These are phyloP conservation scores for Penicillium sp. DNA, from an alignment of 2,329 filamentous ascomycete genomes.

Conservation along the genomic window DNA sequence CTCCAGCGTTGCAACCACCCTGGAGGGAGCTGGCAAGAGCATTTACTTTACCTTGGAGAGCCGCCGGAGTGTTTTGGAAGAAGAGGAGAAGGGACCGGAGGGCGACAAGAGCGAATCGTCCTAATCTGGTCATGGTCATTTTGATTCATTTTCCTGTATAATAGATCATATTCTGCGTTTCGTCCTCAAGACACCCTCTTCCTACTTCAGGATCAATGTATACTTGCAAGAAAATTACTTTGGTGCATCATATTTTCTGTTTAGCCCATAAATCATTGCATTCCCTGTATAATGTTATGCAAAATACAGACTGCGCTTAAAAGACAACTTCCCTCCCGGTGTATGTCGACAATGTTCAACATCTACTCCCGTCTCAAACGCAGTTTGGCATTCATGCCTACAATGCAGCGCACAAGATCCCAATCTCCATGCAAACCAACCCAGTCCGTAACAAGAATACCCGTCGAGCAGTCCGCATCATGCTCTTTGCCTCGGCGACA, in stretches of 20 bases:
- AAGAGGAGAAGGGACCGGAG: constrained; percentile 52
- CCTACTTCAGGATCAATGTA: constrained; percentile 20
- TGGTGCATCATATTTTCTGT: neutral
- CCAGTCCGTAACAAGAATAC: constrained; percentile 91
- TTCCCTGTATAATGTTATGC: neutral
- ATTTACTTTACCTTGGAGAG: constrained; percentile 87
- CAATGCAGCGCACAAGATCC: constrained; percentile 82
- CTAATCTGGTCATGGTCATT: constrained; percentile 15
- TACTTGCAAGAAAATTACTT: constrained; percentile 19
- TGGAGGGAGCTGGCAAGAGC: constrained; percentile 77
- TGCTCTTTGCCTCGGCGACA: constrained; percentile 52
- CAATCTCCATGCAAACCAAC: constrained; percentile 83
- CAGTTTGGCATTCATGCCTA: constrained; percentile 80
- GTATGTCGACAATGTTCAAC: neutral
- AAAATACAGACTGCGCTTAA: neutral
- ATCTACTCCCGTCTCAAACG: constrained; percentile 32
- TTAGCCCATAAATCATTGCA: neutral
- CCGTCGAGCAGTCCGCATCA: constrained; percentile 72
- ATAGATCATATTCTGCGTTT: constrained; percentile 32
- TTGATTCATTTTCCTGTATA: constrained; percentile 32
- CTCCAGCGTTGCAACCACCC: constrained; percentile 68
- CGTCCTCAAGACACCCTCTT: constrained; percentile 17
- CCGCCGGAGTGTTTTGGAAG: constrained; percentile 75
- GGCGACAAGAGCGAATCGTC: constrained; percentile 36
- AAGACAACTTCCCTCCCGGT: neutral